Percentiles rank a stretch among this genome's conserved stretches.
phyloP scores from a whole-genome alignment of 495 filamentous ascomycete genomes.

The Aspergillus heteromorphus region DNA sequence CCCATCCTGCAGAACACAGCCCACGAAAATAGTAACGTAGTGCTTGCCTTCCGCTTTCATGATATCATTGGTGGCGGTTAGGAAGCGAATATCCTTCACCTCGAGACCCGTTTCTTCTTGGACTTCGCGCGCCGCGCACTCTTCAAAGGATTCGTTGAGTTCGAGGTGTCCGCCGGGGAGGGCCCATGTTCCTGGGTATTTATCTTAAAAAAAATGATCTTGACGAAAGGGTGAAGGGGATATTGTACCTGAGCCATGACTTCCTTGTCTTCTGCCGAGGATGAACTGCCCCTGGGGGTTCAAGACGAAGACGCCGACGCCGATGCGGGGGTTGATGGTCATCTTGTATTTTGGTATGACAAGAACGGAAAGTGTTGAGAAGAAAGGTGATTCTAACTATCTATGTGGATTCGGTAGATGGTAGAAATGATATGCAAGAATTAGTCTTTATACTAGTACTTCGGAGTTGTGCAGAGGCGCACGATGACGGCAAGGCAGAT shows the following conservation, averaged over 20 bases:
- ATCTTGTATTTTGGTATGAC: not conserved
- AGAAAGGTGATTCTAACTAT: no score
- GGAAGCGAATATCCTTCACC: not conserved
- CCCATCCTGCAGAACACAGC: not conserved
- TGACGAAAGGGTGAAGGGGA: not conserved
- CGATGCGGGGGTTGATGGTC: slow-evolving; percentile 22
- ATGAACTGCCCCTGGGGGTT: slow-evolving; percentile 28
- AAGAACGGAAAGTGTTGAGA: no score
- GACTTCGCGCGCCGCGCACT: slow-evolving; percentile 13
- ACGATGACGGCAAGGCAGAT: not conserved
- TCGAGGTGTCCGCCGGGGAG: slow-evolving; percentile 20
- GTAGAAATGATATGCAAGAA: no score
- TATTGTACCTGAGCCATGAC: slow-evolving; percentile 30
- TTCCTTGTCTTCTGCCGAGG: slow-evolving; percentile 30
- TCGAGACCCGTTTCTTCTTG: slow-evolving; percentile 13
- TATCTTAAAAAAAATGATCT: not conserved
- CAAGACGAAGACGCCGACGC: slow-evolving; percentile 29
- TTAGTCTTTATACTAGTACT: no score
- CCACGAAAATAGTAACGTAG: slow-evolving; percentile 17
- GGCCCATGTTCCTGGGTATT: slow-evolving; percentile 15
- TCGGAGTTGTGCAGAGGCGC: not conserved
- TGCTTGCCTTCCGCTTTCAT: slow-evolving; percentile 13
- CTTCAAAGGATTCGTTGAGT: slow-evolving; percentile 10
- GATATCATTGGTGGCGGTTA: slow-evolving; percentile 18
- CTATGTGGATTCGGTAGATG: no score